A percentile compares a stretch with the other conserved stretches of the same genome.
phyloP scores from a whole-genome alignment of 192 early-diverging fungal genomes.

The Diversispora eburnea region DNA sequence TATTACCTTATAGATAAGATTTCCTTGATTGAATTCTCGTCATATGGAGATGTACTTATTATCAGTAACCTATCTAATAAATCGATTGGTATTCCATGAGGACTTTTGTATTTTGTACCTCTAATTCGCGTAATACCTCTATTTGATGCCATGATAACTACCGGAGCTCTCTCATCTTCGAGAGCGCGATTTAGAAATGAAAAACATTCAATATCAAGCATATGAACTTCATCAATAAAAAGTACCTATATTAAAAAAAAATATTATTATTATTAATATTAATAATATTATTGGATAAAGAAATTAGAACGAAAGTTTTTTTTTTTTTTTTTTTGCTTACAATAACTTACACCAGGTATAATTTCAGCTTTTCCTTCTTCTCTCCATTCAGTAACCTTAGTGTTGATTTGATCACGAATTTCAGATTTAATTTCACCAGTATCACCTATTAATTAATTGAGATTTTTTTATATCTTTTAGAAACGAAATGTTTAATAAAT shows the following conservation, averaged over 20 bases:
- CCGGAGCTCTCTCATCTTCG: constrained; percentile 93
- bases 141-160: constrained; percentile 99
- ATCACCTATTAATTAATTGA: constrained; percentile 49
- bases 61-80: constrained; percentile 93
- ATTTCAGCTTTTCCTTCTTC: constrained; percentile 99
- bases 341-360: constrained; percentile 78
- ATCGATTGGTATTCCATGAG: constrained; percentile 97
- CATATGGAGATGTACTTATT: constrained; percentile 89
- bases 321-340: not conserved
- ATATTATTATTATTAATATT: not conserved
- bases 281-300: not conserved
- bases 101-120: constrained; percentile 93
- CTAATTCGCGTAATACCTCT: constrained; percentile 92
- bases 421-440: constrained; percentile 98
- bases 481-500: not conserved
- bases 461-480: not conserved
- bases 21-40: constrained; percentile 75
- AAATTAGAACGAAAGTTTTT: not conserved
- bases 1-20: constrained; percentile 78
- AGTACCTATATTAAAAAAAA: constrained; percentile 55
- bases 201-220: constrained; percentile 99
- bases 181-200: constrained; percentile 97
- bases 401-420: constrained; percentile 97
- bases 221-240: constrained; percentile 99
- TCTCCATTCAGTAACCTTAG: constrained; percentile 93